phyloP scores from a whole-genome alignment of 83 land plant species.

The Diphasiastrum complanatum region DNA sequence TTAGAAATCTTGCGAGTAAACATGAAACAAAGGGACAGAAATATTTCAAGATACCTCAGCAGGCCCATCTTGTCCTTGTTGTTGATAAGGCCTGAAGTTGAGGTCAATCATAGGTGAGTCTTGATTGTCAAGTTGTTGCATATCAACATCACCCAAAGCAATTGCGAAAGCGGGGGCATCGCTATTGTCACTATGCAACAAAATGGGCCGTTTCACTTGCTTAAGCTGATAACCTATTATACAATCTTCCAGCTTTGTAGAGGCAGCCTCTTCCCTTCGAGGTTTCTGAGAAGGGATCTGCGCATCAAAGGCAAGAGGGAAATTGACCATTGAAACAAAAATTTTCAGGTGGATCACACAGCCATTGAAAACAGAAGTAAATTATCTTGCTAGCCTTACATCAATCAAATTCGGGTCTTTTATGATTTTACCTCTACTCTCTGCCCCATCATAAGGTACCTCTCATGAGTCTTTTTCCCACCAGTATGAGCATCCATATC shows the following conservation, averaged over 20 bases:
- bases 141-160: conserved; percentile 27
- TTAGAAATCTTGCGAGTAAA: not conserved
- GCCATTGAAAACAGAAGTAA: too few relatives aligned
- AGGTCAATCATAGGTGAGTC: conserved; percentile 25
- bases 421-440: conserved; percentile 65
- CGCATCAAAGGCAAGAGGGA: not conserved
- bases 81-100: conserved; percentile 24
- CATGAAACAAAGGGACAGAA: not conserved
- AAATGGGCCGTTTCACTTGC: not conserved
- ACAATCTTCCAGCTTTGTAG: too few relatives aligned
- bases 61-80: conserved; percentile 18
- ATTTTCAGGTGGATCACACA: too few relatives aligned
- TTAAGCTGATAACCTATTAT: not conserved
- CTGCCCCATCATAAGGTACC: conserved; percentile 77
- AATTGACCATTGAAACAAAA: not conserved
- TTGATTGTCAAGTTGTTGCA: conserved; percentile 13
- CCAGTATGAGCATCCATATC: conserved; percentile 95
- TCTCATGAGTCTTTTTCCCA: conserved; percentile 85
- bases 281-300: too few relatives aligned
- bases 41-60: not conserved
- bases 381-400: too few relatives aligned
- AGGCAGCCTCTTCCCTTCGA: too few relatives aligned
- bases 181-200: too few relatives aligned
- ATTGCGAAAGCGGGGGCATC: conserved; percentile 32
- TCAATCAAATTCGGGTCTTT: too few relatives aligned